Percentiles rank a stretch among this genome's conserved stretches.
These are phyloP conservation scores for Crithidia fasciculata DNA, from an alignment of 208 protist species.

Conservation along the genomic window DNA sequence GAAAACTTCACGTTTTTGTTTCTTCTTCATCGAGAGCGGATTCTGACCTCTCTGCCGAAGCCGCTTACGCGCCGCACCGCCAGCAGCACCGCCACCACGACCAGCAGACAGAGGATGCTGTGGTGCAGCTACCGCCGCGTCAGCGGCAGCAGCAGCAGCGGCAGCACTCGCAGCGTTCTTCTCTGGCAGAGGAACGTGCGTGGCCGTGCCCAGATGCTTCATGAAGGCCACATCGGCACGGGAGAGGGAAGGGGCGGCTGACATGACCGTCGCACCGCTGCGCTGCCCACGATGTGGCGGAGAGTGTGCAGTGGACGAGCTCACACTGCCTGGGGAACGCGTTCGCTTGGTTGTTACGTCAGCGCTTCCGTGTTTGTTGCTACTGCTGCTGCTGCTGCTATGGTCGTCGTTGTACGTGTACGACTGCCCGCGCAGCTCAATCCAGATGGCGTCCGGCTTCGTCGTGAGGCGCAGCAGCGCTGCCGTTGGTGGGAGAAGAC, in stretches of 20 bases:
- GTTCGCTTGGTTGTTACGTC: too few species aligned
- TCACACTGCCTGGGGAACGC: too few species aligned
- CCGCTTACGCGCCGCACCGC: slow-evolving; percentile 20
- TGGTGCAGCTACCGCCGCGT: not conserved
- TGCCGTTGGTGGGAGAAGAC: slow-evolving; percentile 43
- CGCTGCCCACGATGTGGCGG: too few species aligned
- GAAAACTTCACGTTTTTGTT: slow-evolving; percentile 71
- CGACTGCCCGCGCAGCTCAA: slow-evolving; percentile 63
- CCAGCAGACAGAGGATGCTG: not conserved
- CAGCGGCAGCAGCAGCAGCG: not conserved
- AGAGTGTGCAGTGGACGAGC: not conserved
- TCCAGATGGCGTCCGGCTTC: slow-evolving; percentile 68
- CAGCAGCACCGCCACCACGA: not conserved
- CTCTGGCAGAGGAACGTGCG: slow-evolving; percentile 16
- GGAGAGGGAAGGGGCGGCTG: slow-evolving; percentile 40
- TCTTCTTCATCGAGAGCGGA: slow-evolving; percentile 87
- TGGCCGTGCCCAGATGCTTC: slow-evolving; percentile 38
- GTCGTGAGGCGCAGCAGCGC: slow-evolving; percentile 70
- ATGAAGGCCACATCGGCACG: slow-evolving; percentile 66
- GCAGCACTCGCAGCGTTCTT: not conserved
- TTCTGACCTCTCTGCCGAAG: slow-evolving; percentile 48
- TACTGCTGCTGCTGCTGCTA: not conserved
- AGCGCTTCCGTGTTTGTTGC: too few species aligned
- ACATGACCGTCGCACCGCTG: slow-evolving; percentile 13
- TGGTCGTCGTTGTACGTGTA: slow-evolving; percentile 25